Conservation (phyloP, 768 basidiomycete genomes). For the Cytidiella melzeri region DNA sequence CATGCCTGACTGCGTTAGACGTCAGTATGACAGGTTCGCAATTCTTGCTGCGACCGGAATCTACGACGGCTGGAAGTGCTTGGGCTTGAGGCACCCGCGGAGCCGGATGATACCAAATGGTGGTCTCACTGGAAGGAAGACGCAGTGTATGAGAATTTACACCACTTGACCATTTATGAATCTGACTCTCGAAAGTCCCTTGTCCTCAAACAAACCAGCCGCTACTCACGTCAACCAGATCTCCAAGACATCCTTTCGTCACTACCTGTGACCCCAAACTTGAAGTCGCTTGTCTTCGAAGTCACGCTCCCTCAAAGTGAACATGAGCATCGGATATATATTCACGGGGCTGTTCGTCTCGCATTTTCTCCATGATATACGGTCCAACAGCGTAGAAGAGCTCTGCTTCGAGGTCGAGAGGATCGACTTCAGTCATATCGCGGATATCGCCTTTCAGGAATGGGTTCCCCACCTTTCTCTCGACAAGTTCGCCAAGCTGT, state of each 20-base stretch:
- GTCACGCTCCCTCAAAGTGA: background rate
- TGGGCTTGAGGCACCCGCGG: background rate
- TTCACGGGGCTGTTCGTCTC: background rate
- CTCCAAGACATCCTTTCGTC: background rate
- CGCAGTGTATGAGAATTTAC: background rate
- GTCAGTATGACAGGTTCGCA: background rate
- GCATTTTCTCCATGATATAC: background rate
- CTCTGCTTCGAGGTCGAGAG: background rate
- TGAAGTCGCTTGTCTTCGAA: background rate
- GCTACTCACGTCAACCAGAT: background rate
- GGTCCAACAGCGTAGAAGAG: background rate
- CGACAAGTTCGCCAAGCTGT: background rate
- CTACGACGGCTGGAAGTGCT: background rate
- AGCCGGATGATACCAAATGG: background rate
- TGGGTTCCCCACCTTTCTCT: background rate
- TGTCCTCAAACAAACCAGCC: background rate
- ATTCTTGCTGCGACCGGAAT: background rate
- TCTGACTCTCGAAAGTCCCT: background rate
- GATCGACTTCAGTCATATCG: background rate
- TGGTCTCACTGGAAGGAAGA: background rate
- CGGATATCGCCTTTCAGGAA: background rate
- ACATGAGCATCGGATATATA: background rate
- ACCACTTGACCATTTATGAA: background rate
- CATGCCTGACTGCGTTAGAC: background rate
- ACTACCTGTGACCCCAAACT: background rate